These are phyloP conservation scores for Fusarium penzigii DNA, from an alignment of 2,329 filamentous ascomycete genomes.

Conservation along the genomic window DNA sequence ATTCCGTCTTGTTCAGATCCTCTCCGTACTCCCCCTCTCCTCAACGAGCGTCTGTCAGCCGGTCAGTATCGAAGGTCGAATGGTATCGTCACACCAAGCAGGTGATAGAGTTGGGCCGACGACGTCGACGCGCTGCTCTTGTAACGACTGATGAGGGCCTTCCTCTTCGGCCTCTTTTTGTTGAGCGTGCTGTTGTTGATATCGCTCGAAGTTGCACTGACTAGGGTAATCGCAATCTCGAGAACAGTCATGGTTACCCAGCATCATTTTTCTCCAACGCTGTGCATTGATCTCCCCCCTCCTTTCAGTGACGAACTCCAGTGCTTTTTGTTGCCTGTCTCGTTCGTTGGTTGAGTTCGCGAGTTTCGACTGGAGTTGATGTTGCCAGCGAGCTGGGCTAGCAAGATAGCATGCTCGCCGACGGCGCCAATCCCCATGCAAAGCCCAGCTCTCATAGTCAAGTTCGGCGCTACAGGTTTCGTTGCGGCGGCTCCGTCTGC, in stretches of 20 bases:
- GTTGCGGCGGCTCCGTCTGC: background rate
- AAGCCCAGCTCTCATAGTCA: constrained; percentile 36
- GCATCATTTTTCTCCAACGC: constrained; percentile 6
- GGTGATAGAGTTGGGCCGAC: background rate
- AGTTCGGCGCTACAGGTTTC: constrained; percentile 21
- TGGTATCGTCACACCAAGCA: background rate
- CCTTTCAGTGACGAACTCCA: background rate
- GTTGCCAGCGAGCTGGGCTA: constrained; percentile 6
- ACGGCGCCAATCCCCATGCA: constrained; percentile 33
- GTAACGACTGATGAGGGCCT: background rate
- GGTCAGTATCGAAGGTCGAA: background rate
- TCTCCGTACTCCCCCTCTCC: background rate
- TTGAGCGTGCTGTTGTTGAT: background rate
- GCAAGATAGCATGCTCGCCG: constrained; percentile 1
- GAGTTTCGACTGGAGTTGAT: constrained; percentile 1
- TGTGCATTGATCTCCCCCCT: background rate
- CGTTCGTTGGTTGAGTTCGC: background rate
- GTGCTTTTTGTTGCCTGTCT: background rate
- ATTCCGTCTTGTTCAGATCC: background rate
- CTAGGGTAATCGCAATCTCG: constrained; percentile 27
- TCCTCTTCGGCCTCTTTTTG: background rate
- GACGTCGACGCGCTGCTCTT: background rate
- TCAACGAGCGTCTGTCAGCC: background rate
- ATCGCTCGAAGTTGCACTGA: constrained; percentile 19
- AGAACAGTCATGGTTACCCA: constrained; percentile 17